These are phyloP conservation scores for Solanum medicagineum DNA, from an alignment of 257 asterid genomes.

Conservation along the genomic window DNA sequence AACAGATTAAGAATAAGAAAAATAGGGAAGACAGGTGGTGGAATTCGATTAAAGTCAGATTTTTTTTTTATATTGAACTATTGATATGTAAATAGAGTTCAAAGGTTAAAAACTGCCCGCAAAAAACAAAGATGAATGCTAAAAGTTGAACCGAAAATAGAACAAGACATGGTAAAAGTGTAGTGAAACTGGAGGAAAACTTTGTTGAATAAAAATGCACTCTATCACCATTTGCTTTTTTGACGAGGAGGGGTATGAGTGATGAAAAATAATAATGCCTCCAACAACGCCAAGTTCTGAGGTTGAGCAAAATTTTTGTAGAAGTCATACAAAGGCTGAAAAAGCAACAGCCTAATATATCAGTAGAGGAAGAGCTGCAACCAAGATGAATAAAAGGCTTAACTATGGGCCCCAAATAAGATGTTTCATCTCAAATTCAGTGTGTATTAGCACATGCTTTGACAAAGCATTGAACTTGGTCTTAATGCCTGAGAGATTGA, in stretches of 20 bases:
- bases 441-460: slow-evolving; percentile 47
- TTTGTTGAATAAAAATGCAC: not conserved
- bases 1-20: too few relatives aligned
- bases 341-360: slow-evolving; percentile 62
- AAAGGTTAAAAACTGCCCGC: not conserved
- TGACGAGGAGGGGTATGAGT: slow-evolving; percentile 17
- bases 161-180: not conserved
- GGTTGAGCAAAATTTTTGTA: slow-evolving; percentile 62
- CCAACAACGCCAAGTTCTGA: slow-evolving; percentile 73
- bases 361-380: slow-evolving; percentile 79
- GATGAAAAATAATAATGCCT: slow-evolving; percentile 73
- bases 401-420: slow-evolving; percentile 55
- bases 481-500: slow-evolving; percentile 45
- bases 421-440: slow-evolving; percentile 46
- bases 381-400: slow-evolving; percentile 73
- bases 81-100: not conserved
- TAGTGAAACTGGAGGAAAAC: not conserved
- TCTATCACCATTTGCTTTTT: slow-evolving; percentile 39
- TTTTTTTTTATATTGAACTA: not conserved
- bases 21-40: too few relatives aligned
- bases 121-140: not conserved
- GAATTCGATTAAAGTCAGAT: not conserved
- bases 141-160: not conserved
- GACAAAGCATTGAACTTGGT: slow-evolving; percentile 58
- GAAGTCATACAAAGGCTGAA: slow-evolving; percentile 80